Conservation (phyloP, 2,329 filamentous ascomycete species). For the Colletotrichum sp. region DNA sequence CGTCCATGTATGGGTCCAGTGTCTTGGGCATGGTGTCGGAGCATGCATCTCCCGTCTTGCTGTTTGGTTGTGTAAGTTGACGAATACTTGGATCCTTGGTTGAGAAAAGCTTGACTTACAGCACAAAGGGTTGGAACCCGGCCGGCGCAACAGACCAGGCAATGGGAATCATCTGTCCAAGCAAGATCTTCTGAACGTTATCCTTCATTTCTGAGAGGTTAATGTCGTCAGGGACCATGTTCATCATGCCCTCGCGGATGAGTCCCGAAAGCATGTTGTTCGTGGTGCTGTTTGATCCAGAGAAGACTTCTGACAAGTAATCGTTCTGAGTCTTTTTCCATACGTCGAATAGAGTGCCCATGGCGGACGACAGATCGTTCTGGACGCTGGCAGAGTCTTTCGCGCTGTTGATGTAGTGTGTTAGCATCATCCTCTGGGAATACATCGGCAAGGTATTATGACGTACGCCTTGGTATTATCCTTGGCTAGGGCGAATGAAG, state of each 20-base stretch:
- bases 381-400: not conserved
- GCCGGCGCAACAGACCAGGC: not conserved
- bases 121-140: not conserved
- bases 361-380: not conserved
- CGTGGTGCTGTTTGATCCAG: not conserved
- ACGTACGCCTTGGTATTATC: not conserved
- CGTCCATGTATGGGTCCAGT: not conserved
- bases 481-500: not conserved
- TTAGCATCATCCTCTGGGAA: not conserved
- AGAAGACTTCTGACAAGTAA: not conserved
- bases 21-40: not conserved
- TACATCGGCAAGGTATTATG: not conserved
- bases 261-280: not conserved
- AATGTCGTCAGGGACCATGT: not conserved
- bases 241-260: not conserved
- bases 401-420: not conserved
- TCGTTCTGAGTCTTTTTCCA: constrained; percentile 2
- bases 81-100: not conserved
- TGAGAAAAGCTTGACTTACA: not conserved
- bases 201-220: not conserved
- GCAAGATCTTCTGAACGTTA: not conserved
- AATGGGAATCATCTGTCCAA: constrained; percentile 6
- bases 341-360: not conserved
- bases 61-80: not conserved
- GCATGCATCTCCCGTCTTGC: not conserved